Evolutionary conservation across 208 protist species (phyloP).

Genomic region (Crithidia fasciculata): DNA sequence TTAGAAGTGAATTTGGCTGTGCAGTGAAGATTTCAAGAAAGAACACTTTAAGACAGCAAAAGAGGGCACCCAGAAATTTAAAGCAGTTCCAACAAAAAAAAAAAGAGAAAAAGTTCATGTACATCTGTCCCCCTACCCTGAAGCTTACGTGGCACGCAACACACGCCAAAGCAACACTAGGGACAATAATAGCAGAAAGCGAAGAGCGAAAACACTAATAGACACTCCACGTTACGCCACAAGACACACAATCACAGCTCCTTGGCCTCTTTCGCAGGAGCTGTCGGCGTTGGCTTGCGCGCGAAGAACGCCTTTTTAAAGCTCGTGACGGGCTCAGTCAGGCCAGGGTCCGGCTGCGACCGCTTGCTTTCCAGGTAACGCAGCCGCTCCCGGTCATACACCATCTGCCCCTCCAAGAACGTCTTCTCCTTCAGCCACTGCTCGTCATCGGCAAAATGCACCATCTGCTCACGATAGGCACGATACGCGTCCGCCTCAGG

Average conservation of each 20-base stretch:
- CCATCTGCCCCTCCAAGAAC: constrained; percentile 35
- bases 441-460: constrained; percentile 32
- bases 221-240: no score
- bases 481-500: constrained; percentile 61
- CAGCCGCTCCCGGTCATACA: constrained; percentile 35
- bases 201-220: no score
- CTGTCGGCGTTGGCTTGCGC: background rate
- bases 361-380: constrained; percentile 29
- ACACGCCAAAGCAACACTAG: no score
- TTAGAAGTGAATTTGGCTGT: no score
- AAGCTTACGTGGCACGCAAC: no score
- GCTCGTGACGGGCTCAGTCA: constrained; percentile 6
- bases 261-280: background rate
- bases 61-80: no score
- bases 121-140: no score
- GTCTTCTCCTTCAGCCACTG: constrained; percentile 51
- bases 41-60: no score
- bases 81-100: background rate
- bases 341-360: background rate
- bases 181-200: no score
- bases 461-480: constrained; percentile 39
- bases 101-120: background rate
- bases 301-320: constrained; percentile 20
- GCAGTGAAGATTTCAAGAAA: no score
- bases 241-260: background rate